phyloP scores from a whole-genome alignment of 805 yeast species.

The Candida xiaguanensis region DNA sequence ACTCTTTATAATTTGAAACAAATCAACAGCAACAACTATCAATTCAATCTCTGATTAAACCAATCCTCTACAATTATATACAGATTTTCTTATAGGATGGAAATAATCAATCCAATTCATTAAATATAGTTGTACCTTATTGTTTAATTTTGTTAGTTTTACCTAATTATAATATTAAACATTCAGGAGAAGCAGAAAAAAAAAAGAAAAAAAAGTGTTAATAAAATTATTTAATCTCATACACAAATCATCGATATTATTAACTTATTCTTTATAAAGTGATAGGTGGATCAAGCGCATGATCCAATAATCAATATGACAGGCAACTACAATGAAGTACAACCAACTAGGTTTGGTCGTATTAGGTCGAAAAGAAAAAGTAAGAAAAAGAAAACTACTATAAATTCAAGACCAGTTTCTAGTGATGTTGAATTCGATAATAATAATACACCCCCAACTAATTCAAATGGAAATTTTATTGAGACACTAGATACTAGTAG shows the following conservation, averaged over 20 bases:
- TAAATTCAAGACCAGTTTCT: neutral
- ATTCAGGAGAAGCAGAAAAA: neutral
- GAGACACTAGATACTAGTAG: neutral
- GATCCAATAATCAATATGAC: neutral
- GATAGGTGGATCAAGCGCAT: neutral
- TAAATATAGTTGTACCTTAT: too few relatives aligned
- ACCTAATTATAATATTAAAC: too few relatives aligned
- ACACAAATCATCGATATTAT: too few relatives aligned
- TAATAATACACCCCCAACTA: neutral
- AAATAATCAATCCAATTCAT: too few relatives aligned
- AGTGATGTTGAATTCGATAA: neutral
- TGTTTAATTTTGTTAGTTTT: too few relatives aligned
- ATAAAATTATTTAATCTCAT: too few relatives aligned
- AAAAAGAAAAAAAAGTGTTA: too few relatives aligned
- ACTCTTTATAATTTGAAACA: too few relatives aligned
- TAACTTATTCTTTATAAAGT: neutral
- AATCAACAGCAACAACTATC: too few relatives aligned
- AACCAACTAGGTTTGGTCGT: neutral
- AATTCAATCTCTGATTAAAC: too few relatives aligned
- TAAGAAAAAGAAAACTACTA: neutral
- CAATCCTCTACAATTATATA: too few relatives aligned
- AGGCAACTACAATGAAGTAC: constrained; percentile 3
- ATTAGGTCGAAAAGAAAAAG: neutral
- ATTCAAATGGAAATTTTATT: neutral
- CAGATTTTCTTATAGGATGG: too few relatives aligned